phyloP scores from a whole-genome alignment of 75 land plant species.

The Sequoia sempervirens region DNA sequence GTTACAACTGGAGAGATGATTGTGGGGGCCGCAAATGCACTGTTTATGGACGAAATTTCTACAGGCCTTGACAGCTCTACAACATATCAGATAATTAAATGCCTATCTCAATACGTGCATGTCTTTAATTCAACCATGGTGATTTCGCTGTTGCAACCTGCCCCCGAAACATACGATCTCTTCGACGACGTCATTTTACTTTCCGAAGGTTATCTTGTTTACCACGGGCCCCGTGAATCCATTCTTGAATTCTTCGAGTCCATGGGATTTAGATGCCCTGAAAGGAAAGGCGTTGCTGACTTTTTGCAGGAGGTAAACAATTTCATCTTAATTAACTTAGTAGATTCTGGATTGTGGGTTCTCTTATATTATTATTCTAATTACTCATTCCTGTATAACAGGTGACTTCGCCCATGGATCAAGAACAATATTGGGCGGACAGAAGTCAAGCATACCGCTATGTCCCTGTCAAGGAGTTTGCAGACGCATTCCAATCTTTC shows the following conservation, averaged over 20 bases:
- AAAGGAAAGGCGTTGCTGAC: constrained; percentile 77
- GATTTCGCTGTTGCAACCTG: constrained; percentile 32
- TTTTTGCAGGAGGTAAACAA: constrained; percentile 64
- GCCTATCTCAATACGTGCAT: constrained; percentile 19
- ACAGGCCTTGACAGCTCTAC: constrained; percentile 39
- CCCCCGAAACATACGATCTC: constrained; percentile 28
- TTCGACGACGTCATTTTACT: constrained; percentile 33
- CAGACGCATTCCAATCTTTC: too few relatives aligned
- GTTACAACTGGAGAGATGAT: constrained; percentile 29
- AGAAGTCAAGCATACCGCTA: too few relatives aligned
- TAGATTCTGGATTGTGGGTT: too few relatives aligned
- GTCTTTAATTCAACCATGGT: constrained; percentile 22
- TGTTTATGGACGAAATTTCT: constrained; percentile 39
- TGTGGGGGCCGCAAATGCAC: constrained; percentile 23
- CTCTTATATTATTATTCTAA: too few relatives aligned
- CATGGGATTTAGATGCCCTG: constrained; percentile 87
- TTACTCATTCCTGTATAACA: constrained; percentile 1
- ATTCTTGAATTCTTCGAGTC: constrained; percentile 72
- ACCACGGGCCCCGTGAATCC: constrained; percentile 69
- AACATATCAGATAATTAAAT: constrained; percentile 27
- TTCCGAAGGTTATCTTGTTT: constrained; percentile 72
- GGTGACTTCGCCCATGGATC: constrained; percentile 56
- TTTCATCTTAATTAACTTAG: too few relatives aligned
- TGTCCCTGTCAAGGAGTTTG: too few relatives aligned
- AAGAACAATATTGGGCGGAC: constrained; percentile 24